Evolutionary conservation across 331 rosid genomes (phyloP).

Genomic region (Pyrus hybrid): DNA sequence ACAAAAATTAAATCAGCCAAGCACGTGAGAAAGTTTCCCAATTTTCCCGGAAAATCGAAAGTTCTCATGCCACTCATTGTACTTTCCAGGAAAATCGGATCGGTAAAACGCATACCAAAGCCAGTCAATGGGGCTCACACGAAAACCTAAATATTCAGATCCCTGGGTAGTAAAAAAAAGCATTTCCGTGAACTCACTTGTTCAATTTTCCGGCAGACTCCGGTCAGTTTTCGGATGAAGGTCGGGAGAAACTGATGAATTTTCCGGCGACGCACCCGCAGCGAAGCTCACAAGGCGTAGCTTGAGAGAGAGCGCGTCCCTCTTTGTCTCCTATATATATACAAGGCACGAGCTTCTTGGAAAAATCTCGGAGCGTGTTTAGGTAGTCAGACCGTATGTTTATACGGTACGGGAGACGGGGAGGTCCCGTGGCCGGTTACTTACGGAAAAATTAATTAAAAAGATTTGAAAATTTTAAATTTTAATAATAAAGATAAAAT

Average conservation of each 20-base stretch:
- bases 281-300: constrained; percentile 1
- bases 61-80: neutral
- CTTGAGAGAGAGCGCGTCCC: neutral
- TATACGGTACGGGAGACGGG: neutral
- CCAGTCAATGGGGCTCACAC: neutral
- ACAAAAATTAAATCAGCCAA: neutral
- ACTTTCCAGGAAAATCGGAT: constrained; percentile 32
- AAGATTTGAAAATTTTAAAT: no score
- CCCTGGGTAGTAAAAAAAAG: constrained; percentile 4
- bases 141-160: constrained; percentile 4
- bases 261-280: neutral
- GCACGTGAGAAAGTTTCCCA: neutral
- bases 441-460: no score
- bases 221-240: neutral
- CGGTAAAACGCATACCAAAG: constrained; percentile 9
- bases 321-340: neutral
- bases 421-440: constrained; percentile 18
- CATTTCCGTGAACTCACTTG: constrained; percentile 15
- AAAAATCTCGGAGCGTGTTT: neutral
- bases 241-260: neutral
- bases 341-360: neutral
- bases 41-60: neutral
- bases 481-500: no score
- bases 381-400: neutral
- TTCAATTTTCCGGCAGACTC: neutral